Evolutionary conservation across 352 stramenopile species (phyloP).

Genomic region (Phytopythium cucurbitacearum): DNA sequence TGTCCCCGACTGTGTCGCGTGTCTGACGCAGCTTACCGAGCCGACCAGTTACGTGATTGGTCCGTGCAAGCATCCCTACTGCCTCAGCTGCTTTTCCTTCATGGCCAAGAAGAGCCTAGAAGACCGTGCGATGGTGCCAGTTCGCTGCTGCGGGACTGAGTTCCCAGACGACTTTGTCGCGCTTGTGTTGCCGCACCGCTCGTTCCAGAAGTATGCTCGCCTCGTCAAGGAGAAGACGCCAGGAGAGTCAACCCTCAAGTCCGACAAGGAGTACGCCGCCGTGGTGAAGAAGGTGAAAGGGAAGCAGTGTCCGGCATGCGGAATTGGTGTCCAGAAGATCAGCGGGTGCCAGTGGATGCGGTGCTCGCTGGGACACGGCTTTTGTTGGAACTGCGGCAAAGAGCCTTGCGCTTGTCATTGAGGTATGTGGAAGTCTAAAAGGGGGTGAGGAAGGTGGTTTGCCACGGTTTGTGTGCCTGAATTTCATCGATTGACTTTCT

Average conservation of each 20-base stretch:
- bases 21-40: conserved; percentile 8
- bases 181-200: conserved; percentile 8
- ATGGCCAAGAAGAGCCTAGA: conserved; percentile 31
- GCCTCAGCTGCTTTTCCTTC: conserved; percentile 22
- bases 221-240: conserved; percentile 47
- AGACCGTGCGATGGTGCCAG: conserved; percentile 36
- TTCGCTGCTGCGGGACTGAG: conserved; percentile 57
- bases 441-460: conserved; percentile 6
- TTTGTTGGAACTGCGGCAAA: conserved; percentile 33
- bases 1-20: conserved; percentile 17
- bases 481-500: neutral
- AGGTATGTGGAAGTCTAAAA: neutral
- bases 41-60: conserved; percentile 9
- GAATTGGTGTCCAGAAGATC: conserved; percentile 43
- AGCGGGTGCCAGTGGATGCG: conserved; percentile 36
- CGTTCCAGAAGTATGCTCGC: conserved; percentile 17
- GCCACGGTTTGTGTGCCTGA: conserved; percentile 3
- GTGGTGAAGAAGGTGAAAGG: conserved; percentile 24
- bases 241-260: conserved; percentile 23
- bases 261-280: conserved; percentile 48
- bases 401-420: conserved; percentile 16
- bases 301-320: conserved; percentile 61
- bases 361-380: conserved; percentile 28
- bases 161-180: conserved; percentile 38
- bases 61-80: conserved; percentile 39